Evolutionary conservation across 345 rosid genomes (phyloP).

Genomic region (Populus ilicifolia): DNA sequence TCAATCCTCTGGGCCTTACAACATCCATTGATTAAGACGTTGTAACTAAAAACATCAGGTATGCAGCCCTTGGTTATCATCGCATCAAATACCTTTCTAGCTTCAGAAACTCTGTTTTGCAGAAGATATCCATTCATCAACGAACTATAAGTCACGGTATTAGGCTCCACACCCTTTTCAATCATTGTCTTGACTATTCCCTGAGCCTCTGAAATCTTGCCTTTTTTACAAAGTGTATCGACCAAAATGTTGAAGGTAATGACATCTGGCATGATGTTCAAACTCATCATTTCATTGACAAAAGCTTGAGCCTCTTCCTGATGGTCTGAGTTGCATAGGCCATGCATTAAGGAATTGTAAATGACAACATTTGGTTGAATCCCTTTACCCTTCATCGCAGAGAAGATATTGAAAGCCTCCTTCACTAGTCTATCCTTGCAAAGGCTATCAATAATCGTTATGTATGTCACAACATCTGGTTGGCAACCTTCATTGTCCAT

Average conservation of each 20-base stretch:
- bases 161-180: conserved; percentile 2
- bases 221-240: neutral
- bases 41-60: no score
- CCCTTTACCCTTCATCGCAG: neutral
- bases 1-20: no score
- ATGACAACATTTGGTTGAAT: neutral
- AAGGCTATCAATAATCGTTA: neutral
- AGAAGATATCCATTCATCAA: neutral
- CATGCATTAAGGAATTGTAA: neutral
- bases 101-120: neutral
- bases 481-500: neutral
- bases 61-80: no score
- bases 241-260: conserved; percentile 3
- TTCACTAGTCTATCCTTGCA: neutral
- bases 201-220: conserved; percentile 9
- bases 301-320: neutral
- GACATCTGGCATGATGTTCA: neutral
- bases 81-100: neutral
- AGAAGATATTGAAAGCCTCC: neutral
- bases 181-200: neutral
- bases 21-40: no score
- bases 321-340: no score
- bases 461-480: conserved; percentile 5
- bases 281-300: neutral
- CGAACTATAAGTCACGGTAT: neutral